Evolutionary conservation across 768 basidiomycete genomes (phyloP).

Genomic region (Mycena crocata): DNA sequence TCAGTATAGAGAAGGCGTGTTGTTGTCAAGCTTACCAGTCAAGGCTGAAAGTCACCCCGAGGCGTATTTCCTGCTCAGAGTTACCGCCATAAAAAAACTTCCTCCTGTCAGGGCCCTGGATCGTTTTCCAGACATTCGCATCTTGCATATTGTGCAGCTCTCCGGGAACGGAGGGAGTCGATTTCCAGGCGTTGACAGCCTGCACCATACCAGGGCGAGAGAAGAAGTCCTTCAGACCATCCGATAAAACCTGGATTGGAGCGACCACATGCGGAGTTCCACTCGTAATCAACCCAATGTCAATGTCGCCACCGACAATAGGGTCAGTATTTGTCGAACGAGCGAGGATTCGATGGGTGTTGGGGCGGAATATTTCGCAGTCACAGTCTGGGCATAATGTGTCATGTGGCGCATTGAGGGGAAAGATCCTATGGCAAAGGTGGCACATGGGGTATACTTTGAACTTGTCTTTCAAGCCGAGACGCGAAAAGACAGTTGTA

Average conservation of each 20-base stretch:
- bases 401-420: background rate
- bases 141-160: conserved; percentile 23
- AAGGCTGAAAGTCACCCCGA: conserved; percentile 33
- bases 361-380: background rate
- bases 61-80: conserved; percentile 26
- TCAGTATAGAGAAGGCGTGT: background rate
- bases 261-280: conserved; percentile 20
- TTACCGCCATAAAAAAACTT: conserved; percentile 22
- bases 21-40: conserved; percentile 37
- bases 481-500: background rate
- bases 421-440: background rate
- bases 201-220: conserved; percentile 21
- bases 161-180: background rate
- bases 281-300: background rate
- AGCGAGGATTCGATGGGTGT: background rate
- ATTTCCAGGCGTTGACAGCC: conserved; percentile 25
- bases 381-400: background rate
- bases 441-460: background rate
- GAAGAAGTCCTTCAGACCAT: conserved; percentile 18
- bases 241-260: conserved; percentile 31
- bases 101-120: conserved; percentile 23
- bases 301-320: background rate
- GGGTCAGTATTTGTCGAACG: background rate
- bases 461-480: background rate
- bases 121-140: conserved; percentile 28